Conservation (phyloP, 306 rosid species). For the Pachyrhizus erosus region DNA sequence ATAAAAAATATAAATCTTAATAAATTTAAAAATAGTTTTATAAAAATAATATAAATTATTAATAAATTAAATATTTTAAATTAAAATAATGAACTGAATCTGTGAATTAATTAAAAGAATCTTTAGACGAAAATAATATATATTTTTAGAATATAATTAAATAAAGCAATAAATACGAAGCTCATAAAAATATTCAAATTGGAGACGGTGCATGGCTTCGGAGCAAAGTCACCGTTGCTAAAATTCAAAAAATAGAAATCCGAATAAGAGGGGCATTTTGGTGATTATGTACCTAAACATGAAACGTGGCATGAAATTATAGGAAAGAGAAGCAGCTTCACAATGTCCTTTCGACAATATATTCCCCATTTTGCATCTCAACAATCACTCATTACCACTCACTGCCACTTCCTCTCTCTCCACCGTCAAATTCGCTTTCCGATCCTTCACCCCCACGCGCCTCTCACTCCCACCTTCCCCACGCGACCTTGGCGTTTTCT, state of each 20-base stretch:
- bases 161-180: not conserved
- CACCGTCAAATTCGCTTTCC: slow-evolving; percentile 50
- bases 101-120: too few species aligned
- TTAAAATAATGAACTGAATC: too few species aligned
- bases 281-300: slow-evolving; percentile 53
- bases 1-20: too few species aligned
- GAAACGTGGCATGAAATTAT: slow-evolving; percentile 63
- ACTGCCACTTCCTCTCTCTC: slow-evolving; percentile 57
- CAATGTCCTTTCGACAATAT: slow-evolving; percentile 32
- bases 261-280: slow-evolving; percentile 52
- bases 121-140: too few species aligned
- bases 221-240: slow-evolving; percentile 38
- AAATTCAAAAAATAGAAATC: slow-evolving; percentile 52
- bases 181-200: not conserved
- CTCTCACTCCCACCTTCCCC: slow-evolving; percentile 40
- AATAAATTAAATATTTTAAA: too few species aligned
- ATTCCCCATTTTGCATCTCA: slow-evolving; percentile 57
- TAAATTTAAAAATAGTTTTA: too few species aligned
- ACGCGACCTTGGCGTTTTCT: slow-evolving; percentile 48
- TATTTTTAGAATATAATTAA: too few species aligned
- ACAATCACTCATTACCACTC: slow-evolving; percentile 45
- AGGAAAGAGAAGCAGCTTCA: slow-evolving; percentile 46
- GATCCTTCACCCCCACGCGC: slow-evolving; percentile 33
- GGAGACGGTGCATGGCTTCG: slow-evolving; percentile 13
- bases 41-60: too few species aligned